Percentiles rank a stretch among this genome's conserved stretches.
phyloP scores from a whole-genome alignment of 768 basidiomycete genomes.

The Crassisporium funariophilum region DNA sequence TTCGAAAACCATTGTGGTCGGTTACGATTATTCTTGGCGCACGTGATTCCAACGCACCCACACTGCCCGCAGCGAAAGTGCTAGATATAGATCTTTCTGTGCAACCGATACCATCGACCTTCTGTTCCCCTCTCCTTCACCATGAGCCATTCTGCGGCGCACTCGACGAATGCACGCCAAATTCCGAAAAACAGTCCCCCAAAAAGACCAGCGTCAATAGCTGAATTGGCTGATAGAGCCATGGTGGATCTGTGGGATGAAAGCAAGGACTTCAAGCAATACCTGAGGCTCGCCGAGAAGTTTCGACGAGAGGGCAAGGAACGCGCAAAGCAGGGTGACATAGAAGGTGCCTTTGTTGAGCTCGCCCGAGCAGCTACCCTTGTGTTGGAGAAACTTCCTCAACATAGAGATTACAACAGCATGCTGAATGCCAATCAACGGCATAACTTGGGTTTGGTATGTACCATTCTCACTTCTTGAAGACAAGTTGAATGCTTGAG shows the following conservation, averaged over 20 bases:
- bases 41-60: too few species aligned
- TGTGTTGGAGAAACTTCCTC: constrained; percentile 77
- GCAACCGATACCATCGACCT: too few species aligned
- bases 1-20: too few species aligned
- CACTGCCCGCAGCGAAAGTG: too few species aligned
- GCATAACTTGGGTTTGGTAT: constrained; percentile 67
- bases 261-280: constrained; percentile 61
- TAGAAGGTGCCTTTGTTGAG: constrained; percentile 72
- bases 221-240: constrained; percentile 66
- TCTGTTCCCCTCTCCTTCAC: neutral
- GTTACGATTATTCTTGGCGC: too few species aligned
- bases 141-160: constrained; percentile 14
- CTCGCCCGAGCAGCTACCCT: constrained; percentile 76
- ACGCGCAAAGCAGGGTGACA: constrained; percentile 50
- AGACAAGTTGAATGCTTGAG: neutral
- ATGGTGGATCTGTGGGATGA: constrained; percentile 59
- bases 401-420: constrained; percentile 64
- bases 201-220: constrained; percentile 57
- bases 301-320: constrained; percentile 58
- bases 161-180: constrained; percentile 4
- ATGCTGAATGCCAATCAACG: constrained; percentile 60
- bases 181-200: constrained; percentile 4
- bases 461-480: constrained; percentile 30
- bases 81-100: too few species aligned
- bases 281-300: constrained; percentile 65